Evolutionary conservation across 2,329 filamentous ascomycete genomes (phyloP), one percentile per base, ranked within the genome.

Genomic region (Simplicillium aogashimaense): DNA sequence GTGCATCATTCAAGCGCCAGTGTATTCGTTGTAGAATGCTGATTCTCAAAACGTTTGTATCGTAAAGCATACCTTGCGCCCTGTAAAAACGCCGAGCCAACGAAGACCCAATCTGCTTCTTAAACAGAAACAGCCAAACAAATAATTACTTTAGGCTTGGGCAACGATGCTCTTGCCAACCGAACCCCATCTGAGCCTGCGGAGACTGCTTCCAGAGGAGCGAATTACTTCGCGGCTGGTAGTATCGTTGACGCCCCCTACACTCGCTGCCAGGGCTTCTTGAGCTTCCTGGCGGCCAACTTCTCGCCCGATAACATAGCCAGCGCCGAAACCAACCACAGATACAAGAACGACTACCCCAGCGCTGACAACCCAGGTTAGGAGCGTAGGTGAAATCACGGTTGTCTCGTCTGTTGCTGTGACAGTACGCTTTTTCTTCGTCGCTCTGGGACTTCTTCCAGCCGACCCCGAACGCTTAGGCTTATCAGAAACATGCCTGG

Each of bases 311-410:
- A 82, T 77, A 17, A 81, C 78, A 50, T 81, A 82, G 10, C 80
- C 79, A 8, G 79, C 79, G 3, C 79, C 77, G 48, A 84, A 83
- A 2, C 78, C 78, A 29, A 83, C 78, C 2, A 81, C 79, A 7
- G 75, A 79, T 3, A 83, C 74, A 10, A 84, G 65, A 8, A 83
- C 77, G 2, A 83, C 74, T 1, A 83, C 78, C 14, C 80, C 78
- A 7, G 79, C 78, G 42, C 74, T 77, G 40, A 83, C 69, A 6
- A 79, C 75, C 75, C 78, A 82, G 0, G 78, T 77, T 37, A 81
- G 55, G 7, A 81, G 58, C 1, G 77, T 80, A 29, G 77, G 76
- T 38, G 70, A 77, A 39, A 81, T 67, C 29, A 70, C 53, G 3
- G 65, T 53, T 7, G 57, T 49, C 25, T 64, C 63, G 6, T 65